Evolutionary conservation across 2,329 filamentous ascomycete genomes (phyloP).

Genomic region (Fusarium dlaminii): DNA sequence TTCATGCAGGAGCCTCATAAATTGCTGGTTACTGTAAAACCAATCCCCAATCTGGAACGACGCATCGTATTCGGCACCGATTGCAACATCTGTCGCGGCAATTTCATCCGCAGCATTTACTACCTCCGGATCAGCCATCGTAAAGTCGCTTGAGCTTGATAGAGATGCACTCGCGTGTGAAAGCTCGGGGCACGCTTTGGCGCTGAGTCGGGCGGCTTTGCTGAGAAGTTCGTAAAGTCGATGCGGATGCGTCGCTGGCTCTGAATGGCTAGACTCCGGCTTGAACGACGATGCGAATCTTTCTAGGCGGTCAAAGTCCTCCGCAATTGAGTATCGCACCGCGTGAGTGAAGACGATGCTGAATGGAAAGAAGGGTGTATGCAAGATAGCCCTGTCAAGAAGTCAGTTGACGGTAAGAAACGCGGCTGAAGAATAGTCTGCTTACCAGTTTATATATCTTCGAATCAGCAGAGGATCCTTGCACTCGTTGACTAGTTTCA

Average conservation of each 20-base stretch:
- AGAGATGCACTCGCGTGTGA: neutral
- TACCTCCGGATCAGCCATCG: neutral
- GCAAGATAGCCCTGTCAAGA: conserved; percentile 46
- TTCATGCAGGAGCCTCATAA: conserved; percentile 27
- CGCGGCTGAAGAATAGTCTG: neutral
- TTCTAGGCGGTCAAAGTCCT: conserved; percentile 38
- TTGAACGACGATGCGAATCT: conserved; percentile 46
- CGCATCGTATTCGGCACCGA: neutral
- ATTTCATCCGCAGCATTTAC: neutral
- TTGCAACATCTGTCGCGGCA: too few species aligned
- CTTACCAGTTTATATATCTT: conserved; percentile 50
- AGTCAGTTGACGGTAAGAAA: neutral
- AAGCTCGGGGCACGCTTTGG: conserved; percentile 4
- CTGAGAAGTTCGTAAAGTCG: conserved; percentile 49
- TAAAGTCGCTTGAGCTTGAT: neutral
- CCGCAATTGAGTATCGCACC: conserved; percentile 30
- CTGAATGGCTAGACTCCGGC: conserved; percentile 4
- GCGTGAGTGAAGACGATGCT: conserved; percentile 48
- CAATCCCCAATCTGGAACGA: conserved; percentile 10
- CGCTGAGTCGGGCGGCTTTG: conserved; percentile 44
- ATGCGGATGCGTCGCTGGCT: conserved; percentile 45
- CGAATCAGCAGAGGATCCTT: conserved; percentile 43
- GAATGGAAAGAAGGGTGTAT: conserved; percentile 51
- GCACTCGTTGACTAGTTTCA: conserved; percentile 37
- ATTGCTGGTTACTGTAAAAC: conserved; percentile 31